These are phyloP conservation scores for Gymnopilus dilepis DNA, from an alignment of 768 basidiomycete species.

Conservation along the genomic window DNA sequence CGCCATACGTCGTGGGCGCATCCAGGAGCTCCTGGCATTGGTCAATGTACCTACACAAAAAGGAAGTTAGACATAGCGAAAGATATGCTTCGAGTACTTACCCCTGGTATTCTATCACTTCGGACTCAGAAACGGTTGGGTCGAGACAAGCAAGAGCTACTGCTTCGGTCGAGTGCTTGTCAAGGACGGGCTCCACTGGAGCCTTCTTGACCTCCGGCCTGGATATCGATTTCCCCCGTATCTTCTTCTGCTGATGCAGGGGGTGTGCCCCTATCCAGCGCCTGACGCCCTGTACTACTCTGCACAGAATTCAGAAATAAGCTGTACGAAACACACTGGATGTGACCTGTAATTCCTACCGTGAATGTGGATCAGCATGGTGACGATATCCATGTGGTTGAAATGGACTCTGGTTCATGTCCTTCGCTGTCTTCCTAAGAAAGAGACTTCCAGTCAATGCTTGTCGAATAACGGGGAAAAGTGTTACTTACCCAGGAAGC, in stretches of 20 bases:
- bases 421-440: constrained; percentile 69
- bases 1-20: constrained; percentile 56
- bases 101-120: constrained; percentile 78
- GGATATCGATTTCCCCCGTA: constrained; percentile 39
- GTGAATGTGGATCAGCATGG: constrained; percentile 39
- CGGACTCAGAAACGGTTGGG: constrained; percentile 65
- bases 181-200: constrained; percentile 35
- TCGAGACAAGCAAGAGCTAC: constrained; percentile 64
- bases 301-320: constrained; percentile 34
- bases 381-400: constrained; percentile 54
- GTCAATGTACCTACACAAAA: constrained; percentile 66
- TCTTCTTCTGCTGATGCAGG: constrained; percentile 44
- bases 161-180: constrained; percentile 58
- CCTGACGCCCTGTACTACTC: constrained; percentile 79
- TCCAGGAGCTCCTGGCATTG: constrained; percentile 72
- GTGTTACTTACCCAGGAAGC: constrained; percentile 72
- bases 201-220: constrained; percentile 42
- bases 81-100: constrained; percentile 32
- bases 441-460: neutral
- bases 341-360: constrained; percentile 28
- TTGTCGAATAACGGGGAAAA: neutral
- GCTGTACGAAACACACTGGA: no score
- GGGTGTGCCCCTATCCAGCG: constrained; percentile 74
- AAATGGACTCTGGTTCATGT: constrained; percentile 79
- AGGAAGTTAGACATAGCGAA: neutral